Evolutionary conservation across 805 yeast genomes (phyloP), one percentile per base, ranked within the genome.

Genomic region (Metschnikowia dekortorum): DNA sequence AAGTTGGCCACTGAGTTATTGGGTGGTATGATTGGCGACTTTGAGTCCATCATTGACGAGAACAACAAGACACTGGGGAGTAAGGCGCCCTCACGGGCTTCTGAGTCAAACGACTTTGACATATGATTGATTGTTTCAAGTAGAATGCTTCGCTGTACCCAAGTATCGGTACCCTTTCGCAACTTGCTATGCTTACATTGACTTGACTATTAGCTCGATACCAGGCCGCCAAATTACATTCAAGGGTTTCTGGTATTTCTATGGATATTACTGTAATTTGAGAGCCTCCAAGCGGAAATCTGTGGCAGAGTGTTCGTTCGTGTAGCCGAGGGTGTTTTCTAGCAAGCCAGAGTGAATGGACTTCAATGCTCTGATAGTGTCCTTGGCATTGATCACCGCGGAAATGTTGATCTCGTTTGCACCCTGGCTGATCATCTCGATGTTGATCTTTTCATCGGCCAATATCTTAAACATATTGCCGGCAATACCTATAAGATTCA

Each of bases 361-460:
- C 64, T 83, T 83, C 57, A 94, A 76, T 4, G 98, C 98, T 66
- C 87, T 87, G 31, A 89, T 71, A 11, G 95, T 84, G 63, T 94
- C 94, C 49, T 73, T 71, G 57, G 87, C 89, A 56, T 87, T 87
- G 54, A 94, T 89, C 47, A 94, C 99, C 56, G 97, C 95, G 33
- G 96, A 87, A 47, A 94, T 94, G 67, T 94, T 94, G 63, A 94
- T 94, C 71, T 94, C 99, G 63, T 92, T 92, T 16, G 98, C 97
- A 61, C 99, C 99, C 77, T 94, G 99, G 51, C 90, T 82, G 70
- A 94, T 94, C 99, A 94, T 94, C 70, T 94, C 99, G 60, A 94
- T 89, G 70, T 94, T 94, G 64, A 94, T 86, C 42, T 81, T 80
- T 61, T 92, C 95, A 63, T 88, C 91, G 7, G 98, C 97, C 58